Percentiles rank a stretch among this genome's conserved stretches.
These are phyloP conservation scores for Asterophora lycoperdoides DNA, from an alignment of 768 basidiomycete genomes.

Conservation along the genomic window DNA sequence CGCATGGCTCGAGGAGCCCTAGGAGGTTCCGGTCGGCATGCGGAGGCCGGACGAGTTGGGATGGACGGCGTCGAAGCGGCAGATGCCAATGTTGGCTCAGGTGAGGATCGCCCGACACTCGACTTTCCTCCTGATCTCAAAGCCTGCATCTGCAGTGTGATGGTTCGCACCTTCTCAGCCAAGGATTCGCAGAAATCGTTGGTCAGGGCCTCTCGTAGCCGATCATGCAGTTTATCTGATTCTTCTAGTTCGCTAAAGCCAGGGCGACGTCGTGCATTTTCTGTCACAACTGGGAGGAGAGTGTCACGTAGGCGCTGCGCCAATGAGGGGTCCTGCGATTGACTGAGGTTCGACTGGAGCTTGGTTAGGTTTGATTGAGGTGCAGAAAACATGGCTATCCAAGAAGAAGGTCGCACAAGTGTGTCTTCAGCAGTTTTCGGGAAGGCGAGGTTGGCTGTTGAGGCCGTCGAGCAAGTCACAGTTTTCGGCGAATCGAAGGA, in stretches of 20 bases:
- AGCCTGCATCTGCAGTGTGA: slow-evolving; percentile 12
- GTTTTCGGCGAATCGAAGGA: background rate
- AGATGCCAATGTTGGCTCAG: background rate
- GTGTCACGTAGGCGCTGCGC: slow-evolving; percentile 6
- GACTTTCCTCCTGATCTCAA: background rate
- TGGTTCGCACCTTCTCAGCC: slow-evolving; percentile 14
- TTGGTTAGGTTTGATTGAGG: background rate
- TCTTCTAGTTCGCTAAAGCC: background rate
- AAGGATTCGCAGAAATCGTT: slow-evolving; percentile 24
- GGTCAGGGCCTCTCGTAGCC: slow-evolving; percentile 20
- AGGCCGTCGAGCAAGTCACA: background rate
- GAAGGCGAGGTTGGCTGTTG: background rate
- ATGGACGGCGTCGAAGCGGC: background rate
- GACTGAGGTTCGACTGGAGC: background rate
- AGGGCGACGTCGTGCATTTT: slow-evolving; percentile 16
- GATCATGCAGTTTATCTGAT: slow-evolving; percentile 9
- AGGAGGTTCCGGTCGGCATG: slow-evolving; percentile 8
- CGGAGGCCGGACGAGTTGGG: slow-evolving; percentile 3
- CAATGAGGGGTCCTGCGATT: background rate
- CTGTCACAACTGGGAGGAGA: slow-evolving; percentile 15
- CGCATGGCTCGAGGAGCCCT: slow-evolving; percentile 20
- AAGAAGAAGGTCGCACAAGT: background rate
- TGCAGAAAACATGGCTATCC: background rate
- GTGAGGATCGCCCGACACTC: background rate
- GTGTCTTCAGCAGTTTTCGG: background rate